Evolutionary conservation across 1,284 basidiomycete species (phyloP).

Genomic region (Malassezia furfur): DNA sequence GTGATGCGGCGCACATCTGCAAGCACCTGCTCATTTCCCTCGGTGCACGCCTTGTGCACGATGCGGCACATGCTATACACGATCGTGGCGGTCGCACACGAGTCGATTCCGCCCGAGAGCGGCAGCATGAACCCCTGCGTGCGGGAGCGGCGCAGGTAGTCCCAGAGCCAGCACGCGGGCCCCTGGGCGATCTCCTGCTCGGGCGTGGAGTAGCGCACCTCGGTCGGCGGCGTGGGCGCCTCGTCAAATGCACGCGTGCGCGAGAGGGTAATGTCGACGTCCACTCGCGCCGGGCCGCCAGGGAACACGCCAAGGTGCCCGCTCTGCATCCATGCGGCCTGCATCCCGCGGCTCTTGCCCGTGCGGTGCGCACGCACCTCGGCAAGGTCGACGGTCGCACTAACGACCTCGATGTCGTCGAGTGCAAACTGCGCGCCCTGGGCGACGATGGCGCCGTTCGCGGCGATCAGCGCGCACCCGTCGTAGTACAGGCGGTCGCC

Average conservation of each 20-base stretch:
- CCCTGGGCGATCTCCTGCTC: slow-evolving; percentile 98
- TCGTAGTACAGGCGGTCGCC: slow-evolving; percentile 97
- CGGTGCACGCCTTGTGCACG: slow-evolving; percentile 63
- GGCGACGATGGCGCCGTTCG: slow-evolving; percentile 83
- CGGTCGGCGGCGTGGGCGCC: not conserved
- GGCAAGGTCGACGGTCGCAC: slow-evolving; percentile 87
- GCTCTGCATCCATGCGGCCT: slow-evolving; percentile 57
- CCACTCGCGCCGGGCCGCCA: slow-evolving; percentile 57
- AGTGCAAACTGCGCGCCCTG: slow-evolving; percentile 95
- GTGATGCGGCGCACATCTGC: slow-evolving; percentile 78
- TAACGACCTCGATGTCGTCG: slow-evolving; percentile 87
- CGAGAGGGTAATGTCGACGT: slow-evolving; percentile 51
- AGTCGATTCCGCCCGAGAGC: slow-evolving; percentile 93
- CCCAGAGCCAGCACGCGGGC: slow-evolving; percentile 98
- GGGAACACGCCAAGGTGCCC: slow-evolving; percentile 1
- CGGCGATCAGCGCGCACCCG: slow-evolving; percentile 86
- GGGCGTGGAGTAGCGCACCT: slow-evolving; percentile 50
- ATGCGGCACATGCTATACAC: slow-evolving; percentile 92
- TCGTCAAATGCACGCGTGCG: slow-evolving; percentile 18
- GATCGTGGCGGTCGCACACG: slow-evolving; percentile 88
- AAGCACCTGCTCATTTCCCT: slow-evolving; percentile 68
- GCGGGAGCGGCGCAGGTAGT: slow-evolving; percentile 85
- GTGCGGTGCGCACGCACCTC: slow-evolving; percentile 81
- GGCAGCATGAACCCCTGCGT: slow-evolving; percentile 94
- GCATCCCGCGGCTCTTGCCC: slow-evolving; percentile 68